Percentiles rank a stretch among this genome's conserved stretches.
These are phyloP conservation scores for Rhizopogon hawkerae DNA, from an alignment of 1,284 basidiomycete genomes.

Conservation along the genomic window DNA sequence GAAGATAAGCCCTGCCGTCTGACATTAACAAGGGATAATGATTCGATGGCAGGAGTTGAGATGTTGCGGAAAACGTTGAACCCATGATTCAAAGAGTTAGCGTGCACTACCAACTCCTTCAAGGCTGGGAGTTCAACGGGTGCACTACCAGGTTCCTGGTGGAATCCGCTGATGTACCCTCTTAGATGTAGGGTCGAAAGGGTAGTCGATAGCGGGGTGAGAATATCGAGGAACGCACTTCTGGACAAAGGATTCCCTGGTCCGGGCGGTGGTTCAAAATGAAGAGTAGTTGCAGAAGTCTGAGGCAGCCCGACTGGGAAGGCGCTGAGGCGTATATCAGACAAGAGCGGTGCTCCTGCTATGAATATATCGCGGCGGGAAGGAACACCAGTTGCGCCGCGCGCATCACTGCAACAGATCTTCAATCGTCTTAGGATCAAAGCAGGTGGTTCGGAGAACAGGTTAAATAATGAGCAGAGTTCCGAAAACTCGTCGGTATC, in stretches of 20 bases:
- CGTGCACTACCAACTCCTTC: slow-evolving; percentile 24
- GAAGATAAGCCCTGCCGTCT: slow-evolving; percentile 24
- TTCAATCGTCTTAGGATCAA: slow-evolving; percentile 22
- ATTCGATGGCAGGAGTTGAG: slow-evolving; percentile 24
- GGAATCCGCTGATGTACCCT: slow-evolving; percentile 26
- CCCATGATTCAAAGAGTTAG: slow-evolving; percentile 25
- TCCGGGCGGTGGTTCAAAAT: slow-evolving; percentile 25
- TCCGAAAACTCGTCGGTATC: slow-evolving; percentile 27
- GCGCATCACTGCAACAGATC: slow-evolving; percentile 22
- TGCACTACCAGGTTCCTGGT: slow-evolving; percentile 27
- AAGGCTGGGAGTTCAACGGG: slow-evolving; percentile 25
- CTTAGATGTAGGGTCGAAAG: slow-evolving; percentile 27
- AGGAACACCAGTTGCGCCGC: slow-evolving; percentile 21
- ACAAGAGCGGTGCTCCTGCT: slow-evolving; percentile 22
- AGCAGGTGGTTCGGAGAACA: slow-evolving; percentile 19
- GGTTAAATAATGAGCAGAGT: slow-evolving; percentile 16
- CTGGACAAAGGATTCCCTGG: slow-evolving; percentile 22
- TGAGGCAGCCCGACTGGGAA: slow-evolving; percentile 26
- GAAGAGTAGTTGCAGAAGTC: slow-evolving; percentile 19
- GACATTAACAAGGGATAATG: slow-evolving; percentile 20
- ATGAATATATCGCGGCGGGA: slow-evolving; percentile 24
- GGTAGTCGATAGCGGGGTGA: slow-evolving; percentile 21
- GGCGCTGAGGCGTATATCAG: slow-evolving; percentile 25
- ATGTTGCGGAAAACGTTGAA: slow-evolving; percentile 29
- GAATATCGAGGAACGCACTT: slow-evolving; percentile 23